Evolutionary conservation across 2,329 filamentous ascomycete species (phyloP).

Genomic region (Aspergillus tubingensis): DNA sequence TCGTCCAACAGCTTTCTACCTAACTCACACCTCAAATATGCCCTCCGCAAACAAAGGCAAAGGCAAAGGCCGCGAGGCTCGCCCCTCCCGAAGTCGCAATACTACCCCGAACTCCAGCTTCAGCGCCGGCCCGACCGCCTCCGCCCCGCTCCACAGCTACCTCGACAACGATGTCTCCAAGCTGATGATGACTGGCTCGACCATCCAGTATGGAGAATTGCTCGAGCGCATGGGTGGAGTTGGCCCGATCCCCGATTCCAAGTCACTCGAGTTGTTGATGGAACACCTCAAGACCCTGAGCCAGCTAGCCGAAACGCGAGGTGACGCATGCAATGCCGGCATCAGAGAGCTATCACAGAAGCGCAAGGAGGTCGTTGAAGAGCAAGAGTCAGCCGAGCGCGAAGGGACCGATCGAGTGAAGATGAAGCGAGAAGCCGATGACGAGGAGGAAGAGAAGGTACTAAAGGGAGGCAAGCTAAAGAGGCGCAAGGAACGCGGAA

Average conservation of each 20-base stretch:
- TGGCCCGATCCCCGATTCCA: constrained; percentile 51
- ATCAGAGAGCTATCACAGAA: constrained; percentile 61
- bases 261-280: constrained; percentile 52
- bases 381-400: constrained; percentile 47
- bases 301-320: constrained; percentile 58
- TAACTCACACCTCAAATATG: constrained; percentile 30
- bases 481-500: constrained; percentile 71
- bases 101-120: constrained; percentile 62
- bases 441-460: constrained; percentile 48
- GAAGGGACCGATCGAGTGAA: constrained; percentile 47
- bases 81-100: constrained; percentile 62
- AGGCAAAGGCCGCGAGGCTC: constrained; percentile 55
- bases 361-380: constrained; percentile 58
- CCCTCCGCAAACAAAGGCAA: constrained; percentile 53
- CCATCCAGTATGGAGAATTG: constrained; percentile 59
- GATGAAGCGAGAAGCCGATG: constrained; percentile 48
- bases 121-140: constrained; percentile 47
- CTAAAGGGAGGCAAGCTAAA: constrained; percentile 67
- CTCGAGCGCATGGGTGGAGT: constrained; percentile 57
- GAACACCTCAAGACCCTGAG: constrained; percentile 58
- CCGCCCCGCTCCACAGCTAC: constrained; percentile 50
- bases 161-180: constrained; percentile 56
- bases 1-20: background rate
- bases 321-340: constrained; percentile 59
- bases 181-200: constrained; percentile 47